phyloP scores from a whole-genome alignment of 2,329 filamentous ascomycete species.

The Dothistroma septosporum region DNA sequence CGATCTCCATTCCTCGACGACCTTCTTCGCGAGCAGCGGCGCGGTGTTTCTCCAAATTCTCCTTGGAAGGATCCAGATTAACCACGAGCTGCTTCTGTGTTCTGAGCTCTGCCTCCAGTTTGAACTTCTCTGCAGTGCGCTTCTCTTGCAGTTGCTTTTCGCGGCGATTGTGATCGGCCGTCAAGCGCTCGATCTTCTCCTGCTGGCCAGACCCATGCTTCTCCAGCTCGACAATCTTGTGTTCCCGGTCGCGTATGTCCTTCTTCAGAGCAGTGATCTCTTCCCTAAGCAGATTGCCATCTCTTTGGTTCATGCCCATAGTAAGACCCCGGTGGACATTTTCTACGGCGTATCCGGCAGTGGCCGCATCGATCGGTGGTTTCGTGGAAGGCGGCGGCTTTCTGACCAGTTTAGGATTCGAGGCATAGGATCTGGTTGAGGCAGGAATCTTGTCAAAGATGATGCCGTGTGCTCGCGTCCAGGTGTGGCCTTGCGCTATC shows the following conservation, averaged over 20 bases:
- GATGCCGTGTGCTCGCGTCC: constrained; percentile 4
- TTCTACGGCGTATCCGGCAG: neutral
- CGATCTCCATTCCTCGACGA: neutral
- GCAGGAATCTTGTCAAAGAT: neutral
- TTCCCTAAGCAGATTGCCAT: neutral
- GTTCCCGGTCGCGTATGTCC: neutral
- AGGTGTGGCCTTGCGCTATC: constrained; percentile 1
- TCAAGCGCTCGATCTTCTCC: neutral
- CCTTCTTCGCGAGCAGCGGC: neutral
- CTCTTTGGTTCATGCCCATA: neutral
- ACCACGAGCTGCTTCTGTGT: neutral
- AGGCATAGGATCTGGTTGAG: neutral
- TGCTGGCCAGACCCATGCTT: neutral
- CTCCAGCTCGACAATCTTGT: neutral
- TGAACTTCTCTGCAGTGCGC: neutral
- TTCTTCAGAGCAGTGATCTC: neutral
- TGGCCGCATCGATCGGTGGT: neutral
- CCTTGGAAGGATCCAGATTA: neutral
- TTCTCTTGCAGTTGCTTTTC: neutral
- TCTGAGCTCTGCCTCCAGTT: neutral
- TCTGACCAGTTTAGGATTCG: neutral
- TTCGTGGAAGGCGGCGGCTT: neutral
- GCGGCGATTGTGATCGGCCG: neutral
- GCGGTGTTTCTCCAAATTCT: neutral
- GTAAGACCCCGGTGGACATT: neutral